Conservation (phyloP, 1,139 yeast species). For the Sugiyamaella grinbergsii region DNA sequence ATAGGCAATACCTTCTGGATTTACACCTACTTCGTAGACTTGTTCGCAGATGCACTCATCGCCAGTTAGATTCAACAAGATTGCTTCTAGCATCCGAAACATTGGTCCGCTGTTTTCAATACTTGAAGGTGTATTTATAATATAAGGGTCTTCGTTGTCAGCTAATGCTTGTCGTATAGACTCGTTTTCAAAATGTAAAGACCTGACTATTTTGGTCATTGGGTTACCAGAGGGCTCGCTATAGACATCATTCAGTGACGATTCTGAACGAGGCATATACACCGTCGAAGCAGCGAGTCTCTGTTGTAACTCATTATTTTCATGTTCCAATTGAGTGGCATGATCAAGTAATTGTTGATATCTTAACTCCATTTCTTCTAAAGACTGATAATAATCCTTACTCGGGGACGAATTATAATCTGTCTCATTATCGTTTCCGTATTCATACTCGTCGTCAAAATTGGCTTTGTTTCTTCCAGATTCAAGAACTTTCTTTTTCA, state of each 20-base stretch:
- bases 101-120: conserved; percentile 1
- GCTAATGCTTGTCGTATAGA: conserved; percentile 20
- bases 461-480: not conserved
- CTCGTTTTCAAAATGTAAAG: conserved; percentile 19
- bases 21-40: conserved; percentile 2
- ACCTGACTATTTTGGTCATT: conserved; percentile 14
- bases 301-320: not conserved
- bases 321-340: not conserved
- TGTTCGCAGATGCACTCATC: conserved; percentile 1
- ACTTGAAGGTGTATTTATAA: conserved; percentile 1
- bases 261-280: not conserved
- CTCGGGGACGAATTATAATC: not conserved
- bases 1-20: conserved; percentile 1
- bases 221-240: conserved; percentile 6
- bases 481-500: conserved; percentile 2
- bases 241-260: not conserved
- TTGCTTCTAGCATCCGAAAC: conserved; percentile 10
- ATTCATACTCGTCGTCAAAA: not conserved
- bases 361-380: not conserved
- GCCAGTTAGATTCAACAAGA: conserved; percentile 9
- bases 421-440: conserved; percentile 7
- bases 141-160: conserved; percentile 18
- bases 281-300: not conserved
- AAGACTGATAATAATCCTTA: not conserved
- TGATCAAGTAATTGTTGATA: not conserved